phyloP scores from a whole-genome alignment of 2,329 filamentous ascomycete species.

The Cladosporium cucumerinum region DNA sequence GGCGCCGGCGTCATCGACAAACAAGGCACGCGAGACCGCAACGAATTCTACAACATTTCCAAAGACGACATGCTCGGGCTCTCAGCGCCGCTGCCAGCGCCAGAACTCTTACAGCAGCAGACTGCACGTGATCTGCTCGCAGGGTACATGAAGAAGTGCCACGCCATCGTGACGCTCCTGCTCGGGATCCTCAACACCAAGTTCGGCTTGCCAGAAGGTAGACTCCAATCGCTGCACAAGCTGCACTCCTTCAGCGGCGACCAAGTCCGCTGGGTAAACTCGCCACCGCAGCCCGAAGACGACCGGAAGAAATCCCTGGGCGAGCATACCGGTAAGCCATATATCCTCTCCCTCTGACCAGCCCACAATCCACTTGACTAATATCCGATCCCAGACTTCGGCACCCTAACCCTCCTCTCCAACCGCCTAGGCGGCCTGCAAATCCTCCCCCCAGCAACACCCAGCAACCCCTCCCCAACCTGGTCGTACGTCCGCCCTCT shows the following conservation, averaged over 20 bases:
- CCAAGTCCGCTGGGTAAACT: conserved; percentile 53
- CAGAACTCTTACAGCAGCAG: conserved; percentile 39
- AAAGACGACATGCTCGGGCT: conserved; percentile 53
- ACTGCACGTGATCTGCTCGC: conserved; percentile 37
- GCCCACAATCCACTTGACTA: not conserved
- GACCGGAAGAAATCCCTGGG: conserved; percentile 45
- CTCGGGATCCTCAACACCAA: conserved; percentile 44
- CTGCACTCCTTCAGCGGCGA: conserved; percentile 46
- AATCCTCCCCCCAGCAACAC: conserved; percentile 42
- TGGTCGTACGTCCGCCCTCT: conserved; percentile 56
- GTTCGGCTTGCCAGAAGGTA: conserved; percentile 42
- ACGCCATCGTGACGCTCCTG: conserved; percentile 46
- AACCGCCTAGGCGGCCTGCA: conserved; percentile 56
- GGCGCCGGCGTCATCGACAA: conserved; percentile 43
- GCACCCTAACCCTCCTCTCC: conserved; percentile 54
- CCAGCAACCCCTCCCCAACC: conserved; percentile 20
- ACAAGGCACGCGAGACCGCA: conserved; percentile 48
- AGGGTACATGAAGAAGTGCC: conserved; percentile 46
- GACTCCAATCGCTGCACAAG: conserved; percentile 47
- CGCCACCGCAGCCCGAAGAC: conserved; percentile 45
- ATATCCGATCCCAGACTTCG: conserved; percentile 44
- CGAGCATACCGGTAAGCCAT: conserved; percentile 45
- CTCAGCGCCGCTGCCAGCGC: conserved; percentile 41
- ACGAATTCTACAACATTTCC: conserved; percentile 56
- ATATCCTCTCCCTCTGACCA: not conserved